A percentile compares a stretch with the other conserved stretches of the same genome.
Evolutionary conservation across 2,329 filamentous ascomycete species (phyloP).

Genomic region (Beauveria pseudobassiana): DNA sequence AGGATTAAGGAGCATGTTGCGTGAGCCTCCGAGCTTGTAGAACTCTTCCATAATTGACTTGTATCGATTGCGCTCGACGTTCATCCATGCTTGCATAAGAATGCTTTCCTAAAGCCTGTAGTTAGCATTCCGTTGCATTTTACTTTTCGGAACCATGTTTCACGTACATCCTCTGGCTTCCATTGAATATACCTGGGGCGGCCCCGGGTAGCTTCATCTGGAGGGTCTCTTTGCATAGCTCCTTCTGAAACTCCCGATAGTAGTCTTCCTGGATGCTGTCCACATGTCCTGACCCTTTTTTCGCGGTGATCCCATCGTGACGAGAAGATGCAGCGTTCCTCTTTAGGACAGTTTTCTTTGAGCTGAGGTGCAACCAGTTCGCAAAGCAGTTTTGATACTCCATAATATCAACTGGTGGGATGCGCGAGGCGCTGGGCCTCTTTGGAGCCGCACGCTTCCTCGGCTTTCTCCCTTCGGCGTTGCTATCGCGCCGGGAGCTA

Average conservation of each 20-base stretch:
- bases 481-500: neutral
- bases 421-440: neutral
- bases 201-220: conserved; percentile 48
- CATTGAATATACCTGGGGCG: conserved; percentile 42
- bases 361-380: conserved; percentile 31
- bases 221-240: conserved; percentile 39
- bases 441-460: conserved; percentile 1
- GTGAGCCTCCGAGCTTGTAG: neutral
- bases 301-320: conserved; percentile 38
- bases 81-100: neutral
- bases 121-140: neutral
- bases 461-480: neutral
- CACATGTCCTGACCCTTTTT: conserved; percentile 51
- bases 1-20: conserved; percentile 8
- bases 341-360: conserved; percentile 37
- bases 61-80: neutral
- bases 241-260: conserved; percentile 25
- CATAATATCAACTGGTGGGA: conserved; percentile 17
- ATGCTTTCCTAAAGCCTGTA: neutral
- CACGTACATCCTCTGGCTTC: conserved; percentile 44
- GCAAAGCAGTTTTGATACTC: conserved; percentile 29
- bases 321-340: conserved; percentile 42
- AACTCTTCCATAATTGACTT: neutral
- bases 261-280: conserved; percentile 42
- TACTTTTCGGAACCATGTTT: neutral